Evolutionary conservation across 2,329 filamentous ascomycete genomes (phyloP).

Genomic region (Hypoxylon rubiginosum): DNA sequence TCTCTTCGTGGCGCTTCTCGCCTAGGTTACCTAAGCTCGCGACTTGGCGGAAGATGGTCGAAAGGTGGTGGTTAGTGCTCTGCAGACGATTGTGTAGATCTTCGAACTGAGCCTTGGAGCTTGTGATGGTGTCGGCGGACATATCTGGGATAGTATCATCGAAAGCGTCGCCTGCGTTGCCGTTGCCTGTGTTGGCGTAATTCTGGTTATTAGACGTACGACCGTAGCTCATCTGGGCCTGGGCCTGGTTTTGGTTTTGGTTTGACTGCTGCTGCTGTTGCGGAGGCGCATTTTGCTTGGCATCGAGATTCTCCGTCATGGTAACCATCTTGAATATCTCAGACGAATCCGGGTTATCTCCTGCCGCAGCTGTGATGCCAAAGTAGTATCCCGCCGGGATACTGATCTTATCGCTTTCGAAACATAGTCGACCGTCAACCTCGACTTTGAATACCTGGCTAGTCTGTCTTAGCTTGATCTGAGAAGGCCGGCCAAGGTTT

Average conservation of each 20-base stretch:
- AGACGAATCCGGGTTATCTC: conserved; percentile 93
- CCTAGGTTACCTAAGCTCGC: conserved; percentile 63
- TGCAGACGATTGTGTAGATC: conserved; percentile 90
- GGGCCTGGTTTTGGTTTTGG: conserved; percentile 52
- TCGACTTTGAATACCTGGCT: conserved; percentile 78
- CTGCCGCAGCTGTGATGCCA: conserved; percentile 88
- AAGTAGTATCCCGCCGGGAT: conserved; percentile 87
- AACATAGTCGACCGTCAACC: conserved; percentile 85
- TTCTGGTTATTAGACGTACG: conserved; percentile 44
- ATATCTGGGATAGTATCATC: conserved; percentile 63
- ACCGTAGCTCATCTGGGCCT: conserved; percentile 47
- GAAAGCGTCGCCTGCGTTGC: conserved; percentile 51
- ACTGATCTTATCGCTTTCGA: conserved; percentile 82
- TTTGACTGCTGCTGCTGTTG: conserved; percentile 53
- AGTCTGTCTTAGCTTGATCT: conserved; percentile 79
- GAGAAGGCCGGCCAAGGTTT: conserved; percentile 87
- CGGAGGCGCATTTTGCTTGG: conserved; percentile 51
- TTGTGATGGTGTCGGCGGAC: conserved; percentile 62
- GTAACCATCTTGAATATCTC: conserved; percentile 91
- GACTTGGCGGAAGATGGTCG: conserved; percentile 71
- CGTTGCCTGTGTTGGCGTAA: conserved; percentile 41
- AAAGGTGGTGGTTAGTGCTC: conserved; percentile 76
- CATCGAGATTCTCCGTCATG: conserved; percentile 65
- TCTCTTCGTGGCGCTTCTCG: conserved; percentile 70
- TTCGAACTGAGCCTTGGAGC: conserved; percentile 75